Base-by-base conservation (phyloP, 2,329 filamentous ascomycete genomes). In the Fusarium nanum region DNA sequence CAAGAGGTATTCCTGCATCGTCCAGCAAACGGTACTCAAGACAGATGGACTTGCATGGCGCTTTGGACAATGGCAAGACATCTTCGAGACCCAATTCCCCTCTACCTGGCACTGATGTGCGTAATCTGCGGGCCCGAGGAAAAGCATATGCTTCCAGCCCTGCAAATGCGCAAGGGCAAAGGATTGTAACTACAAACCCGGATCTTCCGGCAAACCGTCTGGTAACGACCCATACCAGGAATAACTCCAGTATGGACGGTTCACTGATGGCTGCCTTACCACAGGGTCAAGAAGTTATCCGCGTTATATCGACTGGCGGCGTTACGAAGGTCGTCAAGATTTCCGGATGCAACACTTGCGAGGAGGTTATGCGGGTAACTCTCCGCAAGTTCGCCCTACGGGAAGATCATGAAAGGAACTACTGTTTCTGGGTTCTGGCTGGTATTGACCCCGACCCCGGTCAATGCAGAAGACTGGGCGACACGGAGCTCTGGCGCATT, bases 311-410 rank as follows among this genome's bases (percentile, higher is more conserved):
- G 72, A 96, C 94, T 50, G 93, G 91, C 67, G 96, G 94, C 54
- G 90, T 94, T 67, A 97, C 94, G 49, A 97, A 97, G 77, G 94
- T 98, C 25, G 90, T 99, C 76, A 96, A 96, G 79, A 94, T 98
- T 72, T 92, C 93, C 70, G 92, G 93, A 70, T 98, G 94, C 85
- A 94, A 91, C 76, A 96, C 92, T 7, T 92, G 93, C 65, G 96
- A 98, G 76, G 94, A 98, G 72, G 93, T 98, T 55, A 95, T 98
- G 84, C 87, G 94, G 47, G 92, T 93, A 65, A 97, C 96, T 0
- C 82, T 98, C 46, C 89, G 92, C 72, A 98, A 98, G 79, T 93
- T 97, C 69, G 90, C 91, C 42, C 86, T 97, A 30, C 92, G 94
- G 23, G 94, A 97, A 77, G 93, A 95, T 68, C 94, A 98, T 76